Evolutionary conservation across 495 filamentous ascomycete genomes (phyloP), one percentile per base, ranked within the genome.

Genomic region (Penicillium dipodomyicola): DNA sequence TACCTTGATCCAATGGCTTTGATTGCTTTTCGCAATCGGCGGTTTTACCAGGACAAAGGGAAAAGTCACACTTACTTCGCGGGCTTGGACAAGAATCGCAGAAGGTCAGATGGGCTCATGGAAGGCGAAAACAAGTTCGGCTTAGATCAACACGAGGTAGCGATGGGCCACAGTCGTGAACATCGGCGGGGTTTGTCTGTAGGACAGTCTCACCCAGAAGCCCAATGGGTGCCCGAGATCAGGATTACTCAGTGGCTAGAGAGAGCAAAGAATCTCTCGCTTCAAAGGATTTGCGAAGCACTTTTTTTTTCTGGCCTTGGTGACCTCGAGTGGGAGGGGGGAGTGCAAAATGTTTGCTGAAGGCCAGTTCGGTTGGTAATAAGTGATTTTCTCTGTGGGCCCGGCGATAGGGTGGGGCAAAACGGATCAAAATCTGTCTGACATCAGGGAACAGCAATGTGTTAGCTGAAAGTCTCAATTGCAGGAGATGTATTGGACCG

Each of bases 31-130:
- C n/a, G n/a, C 7, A 19, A 29, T 39, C 3, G 22, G 12, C 19
- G 8, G 3, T 29, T 29, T 6, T 22, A 7, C 20, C n/a, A 30
- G 43, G 2, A 27, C 9, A 46, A 14, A 30, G n/a, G 51, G 32
- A 52, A 50, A 30, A 40, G 51, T 62, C 50, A 41, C 17, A 79
- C 88, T 72, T 75, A 97, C 92, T 96, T 96, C 70, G 90, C 91
- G 67, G 92, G 93, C 80, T 95, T 95, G 59, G 90, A 96, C 61
- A 97, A 84, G 79, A 96, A 92, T 78, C 91, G 90, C 67, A 97
- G 84, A 64, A 96, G 86, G 74, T 96, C 91, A 79, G 85, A 87
- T 74, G 85, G 86, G 86, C 83, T 93, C 93, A 96, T 97, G 83
- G 82, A 88, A 85, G 77, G 70, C 72, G 63, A 62, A 62, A 60